phyloP scores from a whole-genome alignment of 202 grass and related monocot species.

The Hordeum pubiflorum region DNA sequence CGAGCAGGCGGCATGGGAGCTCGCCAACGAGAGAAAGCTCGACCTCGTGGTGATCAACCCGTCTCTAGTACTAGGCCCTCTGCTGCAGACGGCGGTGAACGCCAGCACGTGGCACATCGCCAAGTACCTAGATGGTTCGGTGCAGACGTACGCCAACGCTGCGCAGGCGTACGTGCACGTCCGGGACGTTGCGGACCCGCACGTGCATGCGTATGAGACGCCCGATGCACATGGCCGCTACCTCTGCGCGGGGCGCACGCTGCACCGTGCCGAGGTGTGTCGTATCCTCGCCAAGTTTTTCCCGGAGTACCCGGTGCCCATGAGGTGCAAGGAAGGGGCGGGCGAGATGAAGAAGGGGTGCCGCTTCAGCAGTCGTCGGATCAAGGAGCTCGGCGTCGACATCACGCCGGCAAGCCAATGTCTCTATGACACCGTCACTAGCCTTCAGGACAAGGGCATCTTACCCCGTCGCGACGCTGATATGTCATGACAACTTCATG shows the following conservation, averaged over 20 bases:
- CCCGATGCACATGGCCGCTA: constrained; percentile 30
- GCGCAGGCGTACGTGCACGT: constrained; percentile 49
- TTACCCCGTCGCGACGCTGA: background rate
- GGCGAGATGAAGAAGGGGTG: constrained; percentile 31
- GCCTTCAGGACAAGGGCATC: constrained; percentile 44
- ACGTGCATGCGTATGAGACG: constrained; percentile 33
- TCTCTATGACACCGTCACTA: constrained; percentile 43
- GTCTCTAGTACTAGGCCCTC: constrained; percentile 55
- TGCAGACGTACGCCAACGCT: constrained; percentile 30
- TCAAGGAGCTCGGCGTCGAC: constrained; percentile 37
- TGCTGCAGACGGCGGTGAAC: constrained; percentile 51
- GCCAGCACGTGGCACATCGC: constrained; percentile 45
- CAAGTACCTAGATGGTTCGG: constrained; percentile 59
- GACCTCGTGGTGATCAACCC: constrained; percentile 61
- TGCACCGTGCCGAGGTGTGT: constrained; percentile 50
- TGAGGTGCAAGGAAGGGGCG: constrained; percentile 38
- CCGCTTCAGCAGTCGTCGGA: constrained; percentile 33
- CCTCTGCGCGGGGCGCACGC: constrained; percentile 37
- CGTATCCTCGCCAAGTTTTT: constrained; percentile 40
- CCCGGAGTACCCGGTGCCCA: constrained; percentile 44
- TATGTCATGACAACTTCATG: too few relatives aligned
- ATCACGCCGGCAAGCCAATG: constrained; percentile 29
- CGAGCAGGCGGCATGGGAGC: constrained; percentile 49
- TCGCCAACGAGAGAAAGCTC: constrained; percentile 22
- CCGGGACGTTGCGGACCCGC: constrained; percentile 44